Evolutionary conservation across 805 yeast genomes (phyloP), one percentile per base, ranked within the genome.

Genomic region (Wickerhamiella qilinensis): DNA sequence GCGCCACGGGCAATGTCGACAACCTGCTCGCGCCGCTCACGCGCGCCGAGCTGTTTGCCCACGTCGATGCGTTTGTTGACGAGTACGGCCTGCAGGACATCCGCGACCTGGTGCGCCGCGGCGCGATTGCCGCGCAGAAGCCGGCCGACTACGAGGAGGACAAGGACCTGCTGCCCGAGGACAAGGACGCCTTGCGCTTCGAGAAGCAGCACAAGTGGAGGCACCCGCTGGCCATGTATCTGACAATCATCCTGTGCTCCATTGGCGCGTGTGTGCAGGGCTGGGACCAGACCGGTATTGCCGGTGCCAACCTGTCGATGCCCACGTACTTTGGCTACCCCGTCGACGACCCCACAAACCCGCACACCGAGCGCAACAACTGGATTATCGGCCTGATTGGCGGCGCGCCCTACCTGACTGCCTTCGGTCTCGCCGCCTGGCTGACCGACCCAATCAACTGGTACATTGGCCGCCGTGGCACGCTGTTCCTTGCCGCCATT

Each of bases 191-290:
- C 1, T 45, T 63, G 16, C 63, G 59, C 35, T 60, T 57, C 22
- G 81, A 74, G 46, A 56, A 55, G 38, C 45, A 58, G 5, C 70
- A 69, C 33, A 65, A 72, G 20, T 59, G 76, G 58, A 43, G 51
- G 19, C 79, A 62, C 36, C 62, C 62, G 7, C 38, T 38, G 25
- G 41, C 60, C 12, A 54, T 65, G 53, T 62, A 69, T 50, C 48
- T 62, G 55, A 66, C 70, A 17, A 68, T 72, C 55, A 67, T 75
- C 7, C 58, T 74, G 49, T 73, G 78, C 34, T 75, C 82, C 2
- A 61, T 75, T 63, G 74, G 80, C 36, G 72, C 73, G 15, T 77
- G 80, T 3, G 75, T 78, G 4, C 79, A 75, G 52, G 84, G 84
- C 38, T 74, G 74, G 80, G 84, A 77, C 53, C 80, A 77, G 53